A percentile compares a stretch with the other conserved stretches of the same genome.
phyloP scores from a whole-genome alignment of 306 rosid genomes.

The Fagus sylvatica region DNA sequence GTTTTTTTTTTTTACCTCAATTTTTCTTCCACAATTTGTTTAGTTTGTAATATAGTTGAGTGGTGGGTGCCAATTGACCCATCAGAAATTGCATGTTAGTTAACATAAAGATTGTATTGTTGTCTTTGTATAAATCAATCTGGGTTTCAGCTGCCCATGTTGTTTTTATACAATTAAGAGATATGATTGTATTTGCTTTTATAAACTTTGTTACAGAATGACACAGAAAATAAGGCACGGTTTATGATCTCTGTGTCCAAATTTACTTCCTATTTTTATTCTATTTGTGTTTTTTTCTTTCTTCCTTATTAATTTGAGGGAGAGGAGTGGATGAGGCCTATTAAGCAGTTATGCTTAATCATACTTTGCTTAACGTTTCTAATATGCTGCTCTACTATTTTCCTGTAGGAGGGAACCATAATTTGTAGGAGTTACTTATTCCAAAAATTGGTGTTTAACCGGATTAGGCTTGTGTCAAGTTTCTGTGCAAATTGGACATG shows the following conservation, averaged over 20 bases:
- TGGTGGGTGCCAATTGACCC: constrained; percentile 34
- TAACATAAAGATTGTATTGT: constrained; percentile 30
- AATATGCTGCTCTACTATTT: not conserved
- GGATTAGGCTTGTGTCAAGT: too few species aligned
- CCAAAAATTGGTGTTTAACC: not conserved
- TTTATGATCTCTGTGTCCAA: not conserved
- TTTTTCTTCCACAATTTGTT: constrained; percentile 32
- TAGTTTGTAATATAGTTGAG: constrained; percentile 41
- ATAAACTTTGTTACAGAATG: constrained; percentile 23
- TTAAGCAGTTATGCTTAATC: too few species aligned
- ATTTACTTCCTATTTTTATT: not conserved
- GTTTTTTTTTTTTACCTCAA: constrained; percentile 26
- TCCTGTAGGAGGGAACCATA: not conserved
- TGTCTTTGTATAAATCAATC: constrained; percentile 26
- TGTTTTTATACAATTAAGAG: constrained; percentile 23
- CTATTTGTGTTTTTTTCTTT: too few species aligned
- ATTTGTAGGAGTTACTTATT: not conserved
- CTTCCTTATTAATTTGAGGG: too few species aligned
- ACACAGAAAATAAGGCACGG: constrained; percentile 22
- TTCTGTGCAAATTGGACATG: too few species aligned
- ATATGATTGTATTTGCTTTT: constrained; percentile 30
- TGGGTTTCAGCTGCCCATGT: constrained; percentile 33
- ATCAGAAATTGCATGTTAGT: constrained; percentile 33
- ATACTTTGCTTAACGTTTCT: not conserved
- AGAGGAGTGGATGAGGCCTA: too few species aligned